phyloP scores from a whole-genome alignment of 2,329 filamentous ascomycete genomes.

The Fusarium sp. region DNA sequence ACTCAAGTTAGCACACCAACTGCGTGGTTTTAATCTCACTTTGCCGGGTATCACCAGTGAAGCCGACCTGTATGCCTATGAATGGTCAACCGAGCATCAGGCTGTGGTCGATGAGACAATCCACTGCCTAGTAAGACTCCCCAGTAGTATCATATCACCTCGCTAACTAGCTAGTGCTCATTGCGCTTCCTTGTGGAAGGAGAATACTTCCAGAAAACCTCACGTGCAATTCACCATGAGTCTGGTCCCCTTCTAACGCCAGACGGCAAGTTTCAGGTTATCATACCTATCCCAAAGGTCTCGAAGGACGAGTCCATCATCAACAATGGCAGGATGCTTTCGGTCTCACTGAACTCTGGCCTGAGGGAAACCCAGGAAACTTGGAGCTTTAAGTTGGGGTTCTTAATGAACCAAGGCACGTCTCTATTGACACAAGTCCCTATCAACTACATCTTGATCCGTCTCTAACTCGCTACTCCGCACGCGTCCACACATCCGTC shows the following conservation, averaged over 20 bases:
- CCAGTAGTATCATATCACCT: neutral
- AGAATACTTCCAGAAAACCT: neutral
- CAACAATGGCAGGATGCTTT: too few relatives aligned
- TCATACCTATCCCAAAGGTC: neutral
- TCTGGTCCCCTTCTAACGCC: neutral
- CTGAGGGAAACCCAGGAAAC: neutral
- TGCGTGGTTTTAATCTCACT: neutral
- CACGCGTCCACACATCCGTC: too few relatives aligned
- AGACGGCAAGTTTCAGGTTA: neutral
- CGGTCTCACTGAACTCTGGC: neutral
- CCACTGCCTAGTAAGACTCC: neutral
- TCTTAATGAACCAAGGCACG: neutral
- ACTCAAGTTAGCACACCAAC: neutral
- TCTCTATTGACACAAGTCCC: neutral
- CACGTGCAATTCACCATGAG: neutral
- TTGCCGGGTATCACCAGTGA: neutral
- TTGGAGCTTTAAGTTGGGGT: neutral
- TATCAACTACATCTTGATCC: conserved; percentile 1
- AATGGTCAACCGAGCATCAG: neutral
- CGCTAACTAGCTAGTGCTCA: neutral
- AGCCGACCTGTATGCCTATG: neutral
- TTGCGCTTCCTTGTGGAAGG: neutral
- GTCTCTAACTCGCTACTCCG: neutral
- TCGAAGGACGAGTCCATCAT: neutral
- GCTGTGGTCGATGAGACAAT: neutral